Evolutionary conservation across 1,139 yeast genomes (phyloP).

Genomic region (Suhomyces coccinellae): DNA sequence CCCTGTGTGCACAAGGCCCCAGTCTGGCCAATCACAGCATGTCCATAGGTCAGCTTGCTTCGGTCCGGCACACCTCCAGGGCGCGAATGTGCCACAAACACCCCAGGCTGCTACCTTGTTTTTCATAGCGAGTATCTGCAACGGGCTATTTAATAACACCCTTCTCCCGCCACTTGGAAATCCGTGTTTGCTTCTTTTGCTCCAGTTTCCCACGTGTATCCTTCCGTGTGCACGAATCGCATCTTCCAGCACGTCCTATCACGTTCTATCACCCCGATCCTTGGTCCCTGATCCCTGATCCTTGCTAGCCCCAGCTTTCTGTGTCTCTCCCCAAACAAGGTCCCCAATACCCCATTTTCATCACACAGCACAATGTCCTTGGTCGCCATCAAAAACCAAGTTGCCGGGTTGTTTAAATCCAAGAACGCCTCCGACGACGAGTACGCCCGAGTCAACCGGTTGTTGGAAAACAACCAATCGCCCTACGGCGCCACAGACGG

Average conservation of each 20-base stretch:
- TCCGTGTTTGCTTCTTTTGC: constrained; percentile 1
- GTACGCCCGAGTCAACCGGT: constrained; percentile 34
- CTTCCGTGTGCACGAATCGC: neutral
- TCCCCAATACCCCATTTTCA: neutral
- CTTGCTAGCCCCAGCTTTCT: neutral
- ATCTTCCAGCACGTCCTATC: neutral
- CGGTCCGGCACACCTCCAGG: neutral
- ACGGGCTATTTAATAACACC: constrained; percentile 3
- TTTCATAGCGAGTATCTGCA: neutral
- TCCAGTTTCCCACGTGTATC: neutral
- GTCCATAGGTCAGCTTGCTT: constrained; percentile 1
- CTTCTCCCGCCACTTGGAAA: neutral
- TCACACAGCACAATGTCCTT: constrained; percentile 29
- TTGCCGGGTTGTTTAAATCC: constrained; percentile 25
- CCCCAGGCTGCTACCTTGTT: neutral
- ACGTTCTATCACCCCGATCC: neutral
- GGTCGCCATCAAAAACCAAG: constrained; percentile 42
- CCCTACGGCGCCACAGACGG: constrained; percentile 43
- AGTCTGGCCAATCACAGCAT: constrained; percentile 3
- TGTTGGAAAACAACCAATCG: constrained; percentile 33
- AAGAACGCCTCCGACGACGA: constrained; percentile 31
- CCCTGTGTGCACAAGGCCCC: neutral
- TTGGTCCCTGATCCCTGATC: neutral
- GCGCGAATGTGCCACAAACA: constrained; percentile 3
- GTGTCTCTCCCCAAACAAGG: neutral